These are phyloP conservation scores for Fomitopsis betulina DNA, from an alignment of 1,284 basidiomycete species.

Conservation along the genomic window DNA sequence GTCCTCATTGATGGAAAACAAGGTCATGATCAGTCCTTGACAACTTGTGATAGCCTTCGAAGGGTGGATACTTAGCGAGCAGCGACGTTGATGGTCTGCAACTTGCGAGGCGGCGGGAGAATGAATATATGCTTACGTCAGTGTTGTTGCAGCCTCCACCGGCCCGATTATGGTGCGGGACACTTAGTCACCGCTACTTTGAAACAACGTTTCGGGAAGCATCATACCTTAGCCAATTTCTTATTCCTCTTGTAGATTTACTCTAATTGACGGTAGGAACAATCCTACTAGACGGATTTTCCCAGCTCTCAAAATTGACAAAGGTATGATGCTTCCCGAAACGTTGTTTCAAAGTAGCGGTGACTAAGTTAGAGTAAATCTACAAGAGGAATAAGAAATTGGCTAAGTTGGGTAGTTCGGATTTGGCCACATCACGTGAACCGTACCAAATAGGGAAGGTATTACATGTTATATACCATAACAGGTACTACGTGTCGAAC, in stretches of 20 bases:
- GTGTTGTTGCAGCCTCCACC: too few species aligned
- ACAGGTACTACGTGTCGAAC: background rate
- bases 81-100: too few species aligned
- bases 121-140: too few species aligned
- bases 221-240: background rate
- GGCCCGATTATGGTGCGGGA: background rate
- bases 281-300: background rate
- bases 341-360: background rate
- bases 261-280: background rate
- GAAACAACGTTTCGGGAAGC: background rate
- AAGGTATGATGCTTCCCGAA: background rate
- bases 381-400: background rate
- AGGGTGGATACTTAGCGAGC: too few species aligned
- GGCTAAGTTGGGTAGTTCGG: background rate
- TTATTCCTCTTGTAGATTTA: background rate
- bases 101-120: too few species aligned
- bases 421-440: background rate
- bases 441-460: background rate
- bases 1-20: background rate
- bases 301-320: background rate
- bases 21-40: background rate
- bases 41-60: too few species aligned
- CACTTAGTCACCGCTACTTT: background rate
- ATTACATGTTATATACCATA: background rate
- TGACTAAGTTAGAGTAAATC: background rate